phyloP scores from a whole-genome alignment of 768 basidiomycete species.

The Suillus lakei region DNA sequence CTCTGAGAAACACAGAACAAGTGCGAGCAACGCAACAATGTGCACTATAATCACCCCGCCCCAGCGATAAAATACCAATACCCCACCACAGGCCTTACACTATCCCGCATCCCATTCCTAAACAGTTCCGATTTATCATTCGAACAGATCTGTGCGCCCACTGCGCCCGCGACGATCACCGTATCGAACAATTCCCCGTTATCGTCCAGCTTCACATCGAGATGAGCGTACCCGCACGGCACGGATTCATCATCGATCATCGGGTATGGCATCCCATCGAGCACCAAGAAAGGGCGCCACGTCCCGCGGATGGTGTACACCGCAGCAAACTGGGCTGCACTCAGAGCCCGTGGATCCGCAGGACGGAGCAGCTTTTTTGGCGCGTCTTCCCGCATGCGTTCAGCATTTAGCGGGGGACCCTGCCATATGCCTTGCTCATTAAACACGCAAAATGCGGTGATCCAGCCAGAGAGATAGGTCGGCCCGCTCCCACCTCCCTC shows the following conservation, averaged over 20 bases:
- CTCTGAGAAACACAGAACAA: neutral
- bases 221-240: conserved; percentile 34
- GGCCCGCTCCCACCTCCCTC: conserved; percentile 31
- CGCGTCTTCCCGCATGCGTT: conserved; percentile 35
- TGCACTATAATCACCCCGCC: neutral
- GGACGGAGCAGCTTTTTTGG: conserved; percentile 38
- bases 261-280: conserved; percentile 38
- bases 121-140: conserved; percentile 37
- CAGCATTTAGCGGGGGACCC: conserved; percentile 36
- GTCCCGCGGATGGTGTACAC: conserved; percentile 32
- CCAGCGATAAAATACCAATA: conserved; percentile 35
- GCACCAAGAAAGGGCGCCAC: conserved; percentile 22
- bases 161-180: conserved; percentile 35
- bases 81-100: conserved; percentile 34
- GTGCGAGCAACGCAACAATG: neutral
- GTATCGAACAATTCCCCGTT: conserved; percentile 29
- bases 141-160: conserved; percentile 38
- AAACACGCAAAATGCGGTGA: conserved; percentile 44
- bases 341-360: conserved; percentile 30
- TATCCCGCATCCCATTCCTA: conserved; percentile 37
- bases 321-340: conserved; percentile 32
- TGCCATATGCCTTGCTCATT: conserved; percentile 38
- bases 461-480: conserved; percentile 43
- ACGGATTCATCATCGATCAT: conserved; percentile 32
- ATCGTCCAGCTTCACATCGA: conserved; percentile 36